Base-by-base conservation (phyloP, 306 rosid species). In the Cicer cuneatum region DNA sequence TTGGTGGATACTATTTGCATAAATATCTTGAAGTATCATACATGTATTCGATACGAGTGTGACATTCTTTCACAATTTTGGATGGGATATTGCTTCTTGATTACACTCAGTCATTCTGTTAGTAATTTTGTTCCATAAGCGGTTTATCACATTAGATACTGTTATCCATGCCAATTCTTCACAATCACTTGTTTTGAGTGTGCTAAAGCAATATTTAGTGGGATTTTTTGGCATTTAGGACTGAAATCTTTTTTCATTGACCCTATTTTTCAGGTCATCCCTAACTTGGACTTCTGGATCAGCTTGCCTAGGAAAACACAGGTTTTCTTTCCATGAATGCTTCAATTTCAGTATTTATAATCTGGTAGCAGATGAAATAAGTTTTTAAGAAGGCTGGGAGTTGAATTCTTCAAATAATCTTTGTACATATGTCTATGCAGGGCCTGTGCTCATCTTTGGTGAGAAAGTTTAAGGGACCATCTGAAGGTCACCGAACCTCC, bases 221-320 rank as follows among this genome's bases (percentile, higher is more conserved):
- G 75, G 15, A 60, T 40, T 74, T 69, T 9, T 6, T 19, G 14
- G 59, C 37, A 35, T 48, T 70, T 60, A 59, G 62, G 64, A 70
- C 63, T 54, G 61, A 85, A 72, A 72, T 54, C 7, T 62, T 73
- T 68, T 81, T 68, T 39, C 66, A 19, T 62, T 78, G 66, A 56
- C 46, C 79, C 38, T 81, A 37, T 43, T 65, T 79, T 74, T 62
- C 83, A 92, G 97, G 79, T 82, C 71, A 81, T 94, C 70, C 98
- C 98, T 65, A 94, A 94, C 86, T 65, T 88, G 85, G 90, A 88
- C 73, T 85, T 91, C 73, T 94, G 98, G 98, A 51, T 80, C 45
- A 78, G 90, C 85, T 72, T 91, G 82, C 93, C 96, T 33, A 91
- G 82, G 5, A 86, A 81, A 83, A 72, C 67, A 66, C 97, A 81